Evolutionary conservation across 108 stramenopile species (phyloP), one percentile per base, ranked within the genome.

Genomic region (Skeletonema potamos): DNA sequence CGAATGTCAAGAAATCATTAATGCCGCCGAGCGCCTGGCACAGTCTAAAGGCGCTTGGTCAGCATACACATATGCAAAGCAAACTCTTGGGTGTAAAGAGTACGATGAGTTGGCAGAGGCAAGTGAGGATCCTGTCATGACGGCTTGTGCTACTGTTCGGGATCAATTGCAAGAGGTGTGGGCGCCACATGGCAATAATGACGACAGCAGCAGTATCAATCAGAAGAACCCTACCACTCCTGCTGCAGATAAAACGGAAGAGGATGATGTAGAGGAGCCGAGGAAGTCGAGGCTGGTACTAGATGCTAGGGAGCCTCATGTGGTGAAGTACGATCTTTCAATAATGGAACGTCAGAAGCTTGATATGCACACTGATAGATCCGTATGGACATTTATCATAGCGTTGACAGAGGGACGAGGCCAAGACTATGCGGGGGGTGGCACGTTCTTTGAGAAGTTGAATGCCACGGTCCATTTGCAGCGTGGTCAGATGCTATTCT

Each of bases 311-410:
- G 90, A 92, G 69, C 90, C 90, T 12, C 90, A 92, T 62, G 70
- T 92, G 34, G 90, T 92, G 57, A 92, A 92, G 60, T 92, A 89
- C 61, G 90, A 92, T 66, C 60, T 78, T 4, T 81, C 87, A 11
- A 77, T 69, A 57, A 86, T 84, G 68, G 88, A 89, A 67, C 77
- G 90, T 2, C 88, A 87, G 64, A 92, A 92, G 46, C 62, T 90
- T 32, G 89, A 90, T 61, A 87, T 86, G 89, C 89, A 90, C 74
- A 90, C 89, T 13, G 89, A 90, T 75, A 90, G 87, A 70, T 72
- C 68, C 12, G 89, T 87, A 59, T 90, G 87, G 87, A 88, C 89
- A 17, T 90, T 90, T 79, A 60, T 90, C 51, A 90, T 90, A 74
- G 84, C 89, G 33, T 58, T 92, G 51, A 74, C 74, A 4, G 84